A percentile compares a stretch with the other conserved stretches of the same genome.
Evolutionary conservation across 805 yeast genomes (phyloP).

Genomic region (Yarrowia keelungensis): DNA sequence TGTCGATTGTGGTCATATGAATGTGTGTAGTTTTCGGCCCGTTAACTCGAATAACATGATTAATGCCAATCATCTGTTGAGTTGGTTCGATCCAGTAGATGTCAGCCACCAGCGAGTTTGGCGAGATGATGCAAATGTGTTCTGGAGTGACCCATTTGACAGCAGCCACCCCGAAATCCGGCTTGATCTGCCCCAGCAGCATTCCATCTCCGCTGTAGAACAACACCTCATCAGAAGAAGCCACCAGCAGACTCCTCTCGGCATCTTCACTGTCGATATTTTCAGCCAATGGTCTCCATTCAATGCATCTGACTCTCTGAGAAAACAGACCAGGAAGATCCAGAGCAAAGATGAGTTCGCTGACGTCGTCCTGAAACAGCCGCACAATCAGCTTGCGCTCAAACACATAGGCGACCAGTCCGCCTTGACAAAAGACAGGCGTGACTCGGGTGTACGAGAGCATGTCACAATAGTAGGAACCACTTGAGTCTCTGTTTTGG

Average conservation of each 20-base stretch:
- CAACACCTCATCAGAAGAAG: neutral
- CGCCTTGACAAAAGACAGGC: slow-evolving; percentile 13
- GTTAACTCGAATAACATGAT: slow-evolving; percentile 29
- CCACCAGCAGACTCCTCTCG: slow-evolving; percentile 1
- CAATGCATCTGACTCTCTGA: slow-evolving; percentile 29
- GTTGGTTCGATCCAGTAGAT: slow-evolving; percentile 31
- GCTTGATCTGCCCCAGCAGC: slow-evolving; percentile 23
- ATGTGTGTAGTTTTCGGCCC: slow-evolving; percentile 26
- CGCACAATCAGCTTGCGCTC: slow-evolving; percentile 32
- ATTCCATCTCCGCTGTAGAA: slow-evolving; percentile 11
- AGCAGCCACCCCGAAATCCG: slow-evolving; percentile 28
- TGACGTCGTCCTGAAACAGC: slow-evolving; percentile 23
- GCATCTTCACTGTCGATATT: neutral
- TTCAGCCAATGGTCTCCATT: slow-evolving; percentile 9
- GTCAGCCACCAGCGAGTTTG: slow-evolving; percentile 19
- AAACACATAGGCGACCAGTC: slow-evolving; percentile 25
- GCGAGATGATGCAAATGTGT: slow-evolving; percentile 12
- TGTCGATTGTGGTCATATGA: slow-evolving; percentile 10
- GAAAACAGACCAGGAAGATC: slow-evolving; percentile 19
- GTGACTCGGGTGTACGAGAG: slow-evolving; percentile 30
- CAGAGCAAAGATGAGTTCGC: slow-evolving; percentile 16
- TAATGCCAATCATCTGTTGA: neutral
- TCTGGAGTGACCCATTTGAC: slow-evolving; percentile 24
- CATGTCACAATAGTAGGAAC: neutral
- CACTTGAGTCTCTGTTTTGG: neutral